Percentiles rank a stretch among this genome's conserved stretches.
Conservation (phyloP, 75 land plant genomes). For the Chamaecyparis obtusa region DNA sequence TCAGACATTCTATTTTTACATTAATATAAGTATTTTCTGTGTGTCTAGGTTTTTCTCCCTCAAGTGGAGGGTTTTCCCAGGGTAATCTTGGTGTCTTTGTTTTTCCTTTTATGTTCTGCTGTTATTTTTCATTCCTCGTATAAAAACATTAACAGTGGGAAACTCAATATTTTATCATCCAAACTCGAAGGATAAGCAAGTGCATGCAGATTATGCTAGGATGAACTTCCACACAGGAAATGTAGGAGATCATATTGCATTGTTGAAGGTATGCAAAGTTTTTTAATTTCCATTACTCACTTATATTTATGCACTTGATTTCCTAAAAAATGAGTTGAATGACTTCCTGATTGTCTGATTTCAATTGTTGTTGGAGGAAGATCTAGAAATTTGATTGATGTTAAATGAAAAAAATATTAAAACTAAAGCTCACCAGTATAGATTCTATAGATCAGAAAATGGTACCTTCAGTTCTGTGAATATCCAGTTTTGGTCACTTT, state of each 20-base stretch:
- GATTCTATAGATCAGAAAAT: not conserved
- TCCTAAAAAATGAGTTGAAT: not conserved
- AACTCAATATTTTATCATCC: constrained; percentile 96
- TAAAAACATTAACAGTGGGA: too few species aligned
- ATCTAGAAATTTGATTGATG: not conserved
- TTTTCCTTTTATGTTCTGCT: too few species aligned
- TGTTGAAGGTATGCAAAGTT: constrained; percentile 65
- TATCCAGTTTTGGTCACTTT: not conserved
- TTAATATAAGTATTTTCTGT: too few species aligned
- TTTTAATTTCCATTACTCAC: not conserved
- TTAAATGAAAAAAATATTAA: too few species aligned
- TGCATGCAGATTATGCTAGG: constrained; percentile 96
- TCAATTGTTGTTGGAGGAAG: not conserved
- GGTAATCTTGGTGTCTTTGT: too few species aligned
- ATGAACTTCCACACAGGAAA: constrained; percentile 94
- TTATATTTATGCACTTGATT: not conserved
- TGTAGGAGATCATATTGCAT: constrained; percentile 95
- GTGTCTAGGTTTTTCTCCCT: too few species aligned
- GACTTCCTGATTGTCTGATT: not conserved
- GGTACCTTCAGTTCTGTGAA: not conserved
- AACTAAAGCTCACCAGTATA: not conserved
- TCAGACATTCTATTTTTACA: too few species aligned
- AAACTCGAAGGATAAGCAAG: constrained; percentile 98
- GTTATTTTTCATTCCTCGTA: too few species aligned
- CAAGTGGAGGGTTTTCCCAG: too few species aligned